Base-by-base conservation (phyloP, 805 yeast species). In the Scheffersomyces stipitis region DNA sequence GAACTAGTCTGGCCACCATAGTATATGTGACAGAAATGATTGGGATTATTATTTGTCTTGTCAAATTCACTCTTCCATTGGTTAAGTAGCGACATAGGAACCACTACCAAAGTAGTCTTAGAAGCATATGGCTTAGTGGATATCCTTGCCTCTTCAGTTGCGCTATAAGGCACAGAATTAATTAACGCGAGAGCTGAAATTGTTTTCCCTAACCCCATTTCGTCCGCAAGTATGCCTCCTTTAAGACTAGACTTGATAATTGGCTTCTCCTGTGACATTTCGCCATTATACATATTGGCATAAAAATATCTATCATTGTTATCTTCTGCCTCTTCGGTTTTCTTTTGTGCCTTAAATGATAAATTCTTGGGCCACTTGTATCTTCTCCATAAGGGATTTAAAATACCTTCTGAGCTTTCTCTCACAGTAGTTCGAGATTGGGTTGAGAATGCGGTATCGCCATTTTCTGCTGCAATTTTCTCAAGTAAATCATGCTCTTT, bases 151-250 rank as follows among this genome's bases (percentile, higher is more conserved):
- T 41, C 32, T 27, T 36, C 24, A 5, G 44, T 42, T 10, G 54
- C 38, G 50, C 84, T 90, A 31, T 49, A 56, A 0, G 88, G 86
- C 7, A 73, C 80, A 0, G 86, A 72, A 38, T 83, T 78, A 9
- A 90, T 70, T 33, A 91, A 62, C 0, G 96, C 75, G 35, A 88
- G 60, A 0, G 95, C 79, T 1, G 96, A 84, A 16, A 90, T 84
- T 0, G 98, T 90, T 55, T 90, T 90, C 29, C 98, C 98, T 6
- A 90, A 69, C 0, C 98, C 98, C 98, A 90, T 90, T 58, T 90
- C 98, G 64, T 90, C 98, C 0, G 97, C 96, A 12, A 90, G 64
- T 15, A 90, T 85, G 2, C 98, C 98, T 26, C 98, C 97, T 33
- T 71, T 69, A 33, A 82, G 73, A 14, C 74, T 52, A 1, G 81